Percentiles rank a stretch among this genome's conserved stretches.
phyloP scores from a whole-genome alignment of 2,329 filamentous ascomycete species.

The Penicillium sp. region DNA sequence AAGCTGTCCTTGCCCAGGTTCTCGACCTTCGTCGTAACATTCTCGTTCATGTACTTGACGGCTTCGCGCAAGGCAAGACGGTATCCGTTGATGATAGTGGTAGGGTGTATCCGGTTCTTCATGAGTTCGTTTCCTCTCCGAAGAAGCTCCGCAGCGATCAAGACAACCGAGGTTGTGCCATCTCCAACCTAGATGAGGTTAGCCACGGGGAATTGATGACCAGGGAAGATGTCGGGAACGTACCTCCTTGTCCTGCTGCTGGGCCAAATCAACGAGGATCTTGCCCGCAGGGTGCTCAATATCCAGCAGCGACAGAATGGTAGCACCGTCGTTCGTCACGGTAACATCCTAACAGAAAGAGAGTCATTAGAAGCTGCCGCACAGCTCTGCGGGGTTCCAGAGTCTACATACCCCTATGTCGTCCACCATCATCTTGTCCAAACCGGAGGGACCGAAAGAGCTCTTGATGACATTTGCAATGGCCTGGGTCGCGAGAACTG shows the following conservation, averaged over 20 bases:
- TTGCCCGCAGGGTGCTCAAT: slow-evolving; percentile 98
- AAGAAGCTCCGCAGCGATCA: slow-evolving; percentile 94
- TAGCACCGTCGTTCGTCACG: slow-evolving; percentile 97
- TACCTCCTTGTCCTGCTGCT: slow-evolving; percentile 95
- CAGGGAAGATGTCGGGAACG: slow-evolving; percentile 2
- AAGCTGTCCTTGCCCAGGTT: slow-evolving; percentile 85
- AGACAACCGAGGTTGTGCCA: slow-evolving; percentile 94
- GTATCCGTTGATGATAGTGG: slow-evolving; percentile 98
- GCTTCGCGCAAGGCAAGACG: slow-evolving; percentile 91
- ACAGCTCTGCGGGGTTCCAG: slow-evolving; percentile 21
- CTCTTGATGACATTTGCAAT: slow-evolving; percentile 99
- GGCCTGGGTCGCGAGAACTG: slow-evolving; percentile 90
- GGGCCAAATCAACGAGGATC: slow-evolving; percentile 94
- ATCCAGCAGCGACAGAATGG: slow-evolving; percentile 90
- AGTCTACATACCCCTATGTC: slow-evolving; percentile 77
- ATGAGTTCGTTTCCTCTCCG: slow-evolving; percentile 94
- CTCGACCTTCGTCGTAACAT: slow-evolving; percentile 94
- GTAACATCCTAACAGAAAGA: slow-evolving; percentile 76
- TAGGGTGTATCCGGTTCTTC: slow-evolving; percentile 99
- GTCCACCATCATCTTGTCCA: slow-evolving; percentile 99
- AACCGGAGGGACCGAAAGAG: slow-evolving; percentile 92
- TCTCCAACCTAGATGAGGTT: slow-evolving; percentile 67
- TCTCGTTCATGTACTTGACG: slow-evolving; percentile 98
- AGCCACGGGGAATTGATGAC: slow-evolving; percentile 9
- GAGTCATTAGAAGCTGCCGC: slow-evolving; percentile 20